Evolutionary conservation across 1,284 basidiomycete genomes (phyloP).

Genomic region (Rhodotorula sp.): DNA sequence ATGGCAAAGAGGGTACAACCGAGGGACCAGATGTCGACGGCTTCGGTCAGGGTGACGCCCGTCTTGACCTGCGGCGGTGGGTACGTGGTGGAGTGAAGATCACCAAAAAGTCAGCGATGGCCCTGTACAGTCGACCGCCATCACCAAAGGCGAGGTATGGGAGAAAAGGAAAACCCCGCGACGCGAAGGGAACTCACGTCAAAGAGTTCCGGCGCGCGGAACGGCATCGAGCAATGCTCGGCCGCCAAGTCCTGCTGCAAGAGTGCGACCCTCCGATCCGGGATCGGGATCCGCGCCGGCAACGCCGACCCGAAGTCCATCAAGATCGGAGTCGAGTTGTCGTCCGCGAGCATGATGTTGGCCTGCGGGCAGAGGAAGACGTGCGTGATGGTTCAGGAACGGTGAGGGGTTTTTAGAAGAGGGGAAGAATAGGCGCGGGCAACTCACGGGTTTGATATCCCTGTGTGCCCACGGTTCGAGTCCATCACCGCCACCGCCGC

Average conservation of each 20-base stretch:
- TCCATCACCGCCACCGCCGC: background rate
- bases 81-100: too few species aligned
- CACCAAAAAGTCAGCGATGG: too few species aligned
- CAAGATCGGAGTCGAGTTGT: slow-evolving; percentile 67
- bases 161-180: background rate
- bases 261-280: slow-evolving; percentile 79
- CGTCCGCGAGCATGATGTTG: slow-evolving; percentile 94
- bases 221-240: slow-evolving; percentile 94
- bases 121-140: background rate
- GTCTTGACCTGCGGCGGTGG: slow-evolving; percentile 66
- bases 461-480: slow-evolving; percentile 90
- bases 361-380: slow-evolving; percentile 52
- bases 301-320: slow-evolving; percentile 96
- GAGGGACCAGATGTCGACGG: slow-evolving; percentile 94
- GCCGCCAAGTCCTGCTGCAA: slow-evolving; percentile 89
- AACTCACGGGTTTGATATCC: slow-evolving; percentile 80
- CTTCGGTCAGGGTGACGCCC: slow-evolving; percentile 78
- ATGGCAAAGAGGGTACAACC: slow-evolving; percentile 88
- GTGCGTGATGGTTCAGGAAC: background rate
- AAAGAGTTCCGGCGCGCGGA: slow-evolving; percentile 89
- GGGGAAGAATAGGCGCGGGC: background rate
- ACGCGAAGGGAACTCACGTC: slow-evolving; percentile 53
- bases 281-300: slow-evolving; percentile 72
- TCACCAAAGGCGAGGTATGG: background rate
- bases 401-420: background rate